A percentile compares a stretch with the other conserved stretches of the same genome.
These are phyloP conservation scores for Penicillium verrucosum DNA, from an alignment of 2,329 filamentous ascomycete species.

Conservation along the genomic window DNA sequence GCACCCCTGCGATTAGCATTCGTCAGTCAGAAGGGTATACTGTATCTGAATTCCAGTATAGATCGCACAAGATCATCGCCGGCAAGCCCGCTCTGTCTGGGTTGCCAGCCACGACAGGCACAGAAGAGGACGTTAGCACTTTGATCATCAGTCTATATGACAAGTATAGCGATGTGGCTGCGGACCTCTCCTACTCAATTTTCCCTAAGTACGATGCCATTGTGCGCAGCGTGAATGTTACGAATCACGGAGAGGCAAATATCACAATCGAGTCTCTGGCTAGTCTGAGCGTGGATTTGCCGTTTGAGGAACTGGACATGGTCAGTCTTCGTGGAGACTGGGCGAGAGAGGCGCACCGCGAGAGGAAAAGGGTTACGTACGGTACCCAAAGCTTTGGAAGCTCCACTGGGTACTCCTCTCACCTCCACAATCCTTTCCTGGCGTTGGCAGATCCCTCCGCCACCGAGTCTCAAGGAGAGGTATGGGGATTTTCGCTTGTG, in stretches of 20 bases:
- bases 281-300: conserved; percentile 61
- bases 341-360: conserved; percentile 56
- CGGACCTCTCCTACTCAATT: conserved; percentile 61
- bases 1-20: conserved; percentile 60
- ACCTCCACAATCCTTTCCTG: conserved; percentile 64
- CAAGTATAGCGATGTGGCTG: conserved; percentile 56
- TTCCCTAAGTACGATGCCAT: conserved; percentile 62
- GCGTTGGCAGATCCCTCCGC: conserved; percentile 55
- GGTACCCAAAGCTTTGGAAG: conserved; percentile 58
- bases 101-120: conserved; percentile 59
- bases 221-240: conserved; percentile 59
- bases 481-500: conserved; percentile 63
- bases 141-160: conserved; percentile 58
- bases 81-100: conserved; percentile 58
- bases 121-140: conserved; percentile 56
- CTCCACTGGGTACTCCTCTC: conserved; percentile 60
- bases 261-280: conserved; percentile 57
- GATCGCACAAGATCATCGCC: conserved; percentile 53
- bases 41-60: conserved; percentile 57
- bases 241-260: conserved; percentile 54
- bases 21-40: conserved; percentile 58
- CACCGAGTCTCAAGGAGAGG: conserved; percentile 60
- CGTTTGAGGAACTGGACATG: conserved; percentile 60
- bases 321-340: conserved; percentile 62
- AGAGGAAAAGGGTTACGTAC: conserved; percentile 55